Evolutionary conservation across 192 early-diverging fungal genomes (phyloP), one percentile per base, ranked within the genome.

Genomic region (Piromyces sp.): DNA sequence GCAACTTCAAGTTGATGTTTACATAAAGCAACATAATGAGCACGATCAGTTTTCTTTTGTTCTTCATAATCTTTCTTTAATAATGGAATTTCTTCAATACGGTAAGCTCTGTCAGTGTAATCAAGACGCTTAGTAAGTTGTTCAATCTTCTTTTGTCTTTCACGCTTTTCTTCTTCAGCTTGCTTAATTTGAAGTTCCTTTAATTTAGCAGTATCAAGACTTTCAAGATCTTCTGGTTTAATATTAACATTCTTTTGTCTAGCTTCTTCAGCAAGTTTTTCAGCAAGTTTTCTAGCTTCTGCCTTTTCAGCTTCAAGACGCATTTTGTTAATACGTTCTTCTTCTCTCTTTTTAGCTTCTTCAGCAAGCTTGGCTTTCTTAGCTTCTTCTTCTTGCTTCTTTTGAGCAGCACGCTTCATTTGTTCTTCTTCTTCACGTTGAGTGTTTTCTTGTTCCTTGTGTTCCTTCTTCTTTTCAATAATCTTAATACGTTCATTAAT

Each of bases 391-490:
- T 96, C 95, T 80, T 93, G 89, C 84, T 93, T 89, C 80, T 88
- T 83, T 19, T 68, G 19, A 68, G 51, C 51, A n/a, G 51, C 51
- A 78, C 90, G 90, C 78, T 92, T 87, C 78, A 83, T 78, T n/a
- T 87, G 79, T 81, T 81, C 82, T 68, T 90, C 84, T 82, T 87
- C 84, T 28, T 86, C 86, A 82, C n/a, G 51, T 83, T 68, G 29
- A 31, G 83, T 83, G 17, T 68, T 68, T 15, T 93, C 91, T 82
- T 88, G 90, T 85, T 95, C 94, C 81, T 92, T 90, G 13, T 93
- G 89, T 85, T 96, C 96, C 80, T 93, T 89, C 83, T 95, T 95
- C 87, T 96, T 95, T 85, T 99, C 95, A 85, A 99, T 97, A 36
- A 97, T 90, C 29, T 89, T 86, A 86, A 95, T 93, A 83, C 96